Evolutionary conservation across 2,329 filamentous ascomycete genomes (phyloP), one percentile per base, ranked within the genome.

Genomic region (Polychaeton citri): DNA sequence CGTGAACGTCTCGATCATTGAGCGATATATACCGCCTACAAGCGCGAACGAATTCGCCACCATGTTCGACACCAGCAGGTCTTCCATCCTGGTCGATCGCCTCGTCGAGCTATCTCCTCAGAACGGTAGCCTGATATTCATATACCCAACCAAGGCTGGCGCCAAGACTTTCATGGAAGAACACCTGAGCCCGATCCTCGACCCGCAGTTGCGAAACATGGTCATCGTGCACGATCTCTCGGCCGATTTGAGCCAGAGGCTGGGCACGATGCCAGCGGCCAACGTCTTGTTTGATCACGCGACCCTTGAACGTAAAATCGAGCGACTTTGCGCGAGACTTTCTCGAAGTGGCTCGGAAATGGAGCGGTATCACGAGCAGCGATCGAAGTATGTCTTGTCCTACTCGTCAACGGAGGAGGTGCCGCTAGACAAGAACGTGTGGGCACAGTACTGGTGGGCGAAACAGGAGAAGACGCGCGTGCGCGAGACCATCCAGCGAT

Each of bases 1-100:
- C 34, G 71, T 78, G 41, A 66, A 77, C 37, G 59, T 78, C 28
- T 71, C 73, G 2, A 62, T 78, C 9, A 63, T 79, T 3, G 75
- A 79, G 54, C 69, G 75, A 24, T 79, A 76, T 51, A 72, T 79
- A n/a, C 75, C 75, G 13, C 74, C 75, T 2, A 66, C 72, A 1
- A 74, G 67, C 16, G 49, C 59, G 1, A 65, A 71, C 44, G 75
- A 79, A 48, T 75, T 74, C 40, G 55, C 61, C 20, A 68, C 74
- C 43, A 66, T 79, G 48, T 78, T 78, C 51, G 62, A 59, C 12
- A 56, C 64, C 3, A 62, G 59, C 31, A 67, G 69, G 4, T 66
- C 65, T 2, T 79, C 74, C 0, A 61, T 74, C 33, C 60, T 79
- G 2, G 66, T 74, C 28, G 74, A 79, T 48, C 69, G 75, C 16